These are phyloP conservation scores for Ajuga chamaepitys DNA, from an alignment of 257 asterid species.

Conservation along the genomic window DNA sequence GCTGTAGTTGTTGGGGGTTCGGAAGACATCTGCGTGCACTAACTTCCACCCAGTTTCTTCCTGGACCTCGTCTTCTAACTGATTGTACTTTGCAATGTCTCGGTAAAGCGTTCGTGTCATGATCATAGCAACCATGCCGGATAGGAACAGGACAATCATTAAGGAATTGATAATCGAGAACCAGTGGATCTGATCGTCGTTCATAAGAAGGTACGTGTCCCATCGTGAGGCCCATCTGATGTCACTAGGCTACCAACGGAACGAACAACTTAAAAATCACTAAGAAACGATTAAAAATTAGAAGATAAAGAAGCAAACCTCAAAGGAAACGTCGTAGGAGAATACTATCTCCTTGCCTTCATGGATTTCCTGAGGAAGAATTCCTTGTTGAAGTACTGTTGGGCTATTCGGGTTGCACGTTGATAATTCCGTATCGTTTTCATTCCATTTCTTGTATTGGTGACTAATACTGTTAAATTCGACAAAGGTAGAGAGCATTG, in stretches of 20 bases:
- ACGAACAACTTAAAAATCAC: no score
- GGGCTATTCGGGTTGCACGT: conserved; percentile 25
- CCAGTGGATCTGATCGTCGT: conserved; percentile 44
- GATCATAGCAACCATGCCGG: conserved; percentile 57
- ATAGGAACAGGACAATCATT: conserved; percentile 45
- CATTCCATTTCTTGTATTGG: conserved; percentile 37
- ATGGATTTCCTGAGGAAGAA: conserved; percentile 37
- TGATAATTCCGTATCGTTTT: conserved; percentile 25
- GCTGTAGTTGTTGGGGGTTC: conserved; percentile 33
- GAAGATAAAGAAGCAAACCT: conserved; percentile 22
- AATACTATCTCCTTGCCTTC: conserved; percentile 36
- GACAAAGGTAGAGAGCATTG: background rate
- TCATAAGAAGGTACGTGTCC: conserved; percentile 45
- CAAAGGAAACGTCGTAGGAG: conserved; percentile 45
- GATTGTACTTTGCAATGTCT: conserved; percentile 43
- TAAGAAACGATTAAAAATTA: background rate
- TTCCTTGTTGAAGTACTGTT: conserved; percentile 9
- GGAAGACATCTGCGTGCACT: conserved; percentile 46
- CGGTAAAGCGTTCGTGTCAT: conserved; percentile 42
- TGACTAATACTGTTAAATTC: conserved; percentile 32
- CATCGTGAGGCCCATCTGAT: conserved; percentile 57
- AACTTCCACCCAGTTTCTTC: conserved; percentile 54
- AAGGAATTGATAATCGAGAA: conserved; percentile 46
- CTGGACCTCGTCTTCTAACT: conserved; percentile 40
- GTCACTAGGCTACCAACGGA: conserved; percentile 34